phyloP scores from a whole-genome alignment of 2,329 filamentous ascomycete species.

The Colletotrichum sp. region DNA sequence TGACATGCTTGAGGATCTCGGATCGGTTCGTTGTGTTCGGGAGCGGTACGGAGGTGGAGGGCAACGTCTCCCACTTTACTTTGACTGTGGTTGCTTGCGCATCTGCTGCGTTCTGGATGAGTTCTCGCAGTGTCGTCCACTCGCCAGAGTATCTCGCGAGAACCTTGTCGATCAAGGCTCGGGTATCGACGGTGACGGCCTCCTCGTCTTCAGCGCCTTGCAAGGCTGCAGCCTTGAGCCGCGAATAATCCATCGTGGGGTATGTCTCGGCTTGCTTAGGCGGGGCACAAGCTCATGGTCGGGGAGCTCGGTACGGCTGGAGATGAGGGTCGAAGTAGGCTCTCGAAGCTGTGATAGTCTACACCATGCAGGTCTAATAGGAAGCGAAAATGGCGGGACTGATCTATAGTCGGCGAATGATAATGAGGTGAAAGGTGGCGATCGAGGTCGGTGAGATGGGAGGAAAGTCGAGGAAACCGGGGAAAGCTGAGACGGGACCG shows the following conservation, averaged over 20 bases:
- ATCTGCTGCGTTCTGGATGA: conserved; percentile 98
- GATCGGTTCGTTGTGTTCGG: conserved; percentile 68
- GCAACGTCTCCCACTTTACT: conserved; percentile 90
- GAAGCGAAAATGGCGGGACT: background rate
- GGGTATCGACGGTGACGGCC: conserved; percentile 96
- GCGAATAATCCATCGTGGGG: conserved; percentile 69
- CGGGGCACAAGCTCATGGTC: background rate
- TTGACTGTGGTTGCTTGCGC: conserved; percentile 88
- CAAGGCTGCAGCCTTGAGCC: conserved; percentile 86
- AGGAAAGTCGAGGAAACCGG: background rate
- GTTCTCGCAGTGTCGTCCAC: conserved; percentile 87
- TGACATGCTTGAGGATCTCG: conserved; percentile 79
- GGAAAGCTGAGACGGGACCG: conserved; percentile 1
- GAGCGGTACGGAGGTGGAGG: conserved; percentile 79
- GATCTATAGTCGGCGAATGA: background rate
- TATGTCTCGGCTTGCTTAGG: background rate
- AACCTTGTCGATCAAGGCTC: conserved; percentile 97
- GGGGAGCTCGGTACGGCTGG: background rate
- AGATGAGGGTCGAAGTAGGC: background rate
- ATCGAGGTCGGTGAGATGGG: background rate
- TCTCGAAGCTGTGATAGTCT: background rate
- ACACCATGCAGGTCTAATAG: background rate
- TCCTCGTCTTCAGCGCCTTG: conserved; percentile 89
- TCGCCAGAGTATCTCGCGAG: conserved; percentile 95
- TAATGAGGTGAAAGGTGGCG: background rate